phyloP scores from a whole-genome alignment of 2,329 filamentous ascomycete species.

The Didymellaceae sp. region DNA sequence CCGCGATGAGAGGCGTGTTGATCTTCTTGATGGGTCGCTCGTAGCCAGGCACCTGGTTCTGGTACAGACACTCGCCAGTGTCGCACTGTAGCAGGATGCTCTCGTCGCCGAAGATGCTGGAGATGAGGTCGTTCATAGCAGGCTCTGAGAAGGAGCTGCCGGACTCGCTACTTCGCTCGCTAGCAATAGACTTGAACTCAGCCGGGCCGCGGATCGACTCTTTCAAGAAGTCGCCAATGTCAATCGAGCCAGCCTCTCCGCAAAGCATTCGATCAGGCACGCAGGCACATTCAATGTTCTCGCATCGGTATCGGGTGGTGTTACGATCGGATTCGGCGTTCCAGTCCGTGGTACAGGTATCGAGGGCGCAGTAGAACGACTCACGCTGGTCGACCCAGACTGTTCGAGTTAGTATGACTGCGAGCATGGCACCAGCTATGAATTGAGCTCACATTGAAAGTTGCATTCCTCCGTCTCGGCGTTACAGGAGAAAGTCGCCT shows the following conservation, averaged over 20 bases:
- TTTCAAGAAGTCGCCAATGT: conserved; percentile 86
- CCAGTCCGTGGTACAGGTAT: conserved; percentile 77
- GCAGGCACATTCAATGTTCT: conserved; percentile 84
- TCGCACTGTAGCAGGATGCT: conserved; percentile 85
- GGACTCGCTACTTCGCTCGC: conserved; percentile 64
- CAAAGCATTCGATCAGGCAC: conserved; percentile 93
- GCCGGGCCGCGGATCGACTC: conserved; percentile 87
- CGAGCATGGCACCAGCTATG: not conserved
- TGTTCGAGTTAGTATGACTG: conserved; percentile 49
- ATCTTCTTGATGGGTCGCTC: conserved; percentile 88
- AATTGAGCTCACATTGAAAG: conserved; percentile 85
- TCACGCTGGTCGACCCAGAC: conserved; percentile 95
- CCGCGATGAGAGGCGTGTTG: conserved; percentile 94
- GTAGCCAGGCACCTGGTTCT: conserved; percentile 92
- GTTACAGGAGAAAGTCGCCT: conserved; percentile 94
- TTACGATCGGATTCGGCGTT: conserved; percentile 75
- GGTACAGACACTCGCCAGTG: conserved; percentile 90
- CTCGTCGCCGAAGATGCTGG: conserved; percentile 85
- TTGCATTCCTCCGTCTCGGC: conserved; percentile 78
- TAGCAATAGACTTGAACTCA: conserved; percentile 73
- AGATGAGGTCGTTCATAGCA: conserved; percentile 89
- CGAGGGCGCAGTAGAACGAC: conserved; percentile 93
- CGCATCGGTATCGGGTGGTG: conserved; percentile 82
- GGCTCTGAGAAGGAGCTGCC: conserved; percentile 90
- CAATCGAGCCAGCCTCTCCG: conserved; percentile 87